Base-by-base conservation (phyloP, 1,284 basidiomycete species). In the Marasmius tenuissimus region DNA sequence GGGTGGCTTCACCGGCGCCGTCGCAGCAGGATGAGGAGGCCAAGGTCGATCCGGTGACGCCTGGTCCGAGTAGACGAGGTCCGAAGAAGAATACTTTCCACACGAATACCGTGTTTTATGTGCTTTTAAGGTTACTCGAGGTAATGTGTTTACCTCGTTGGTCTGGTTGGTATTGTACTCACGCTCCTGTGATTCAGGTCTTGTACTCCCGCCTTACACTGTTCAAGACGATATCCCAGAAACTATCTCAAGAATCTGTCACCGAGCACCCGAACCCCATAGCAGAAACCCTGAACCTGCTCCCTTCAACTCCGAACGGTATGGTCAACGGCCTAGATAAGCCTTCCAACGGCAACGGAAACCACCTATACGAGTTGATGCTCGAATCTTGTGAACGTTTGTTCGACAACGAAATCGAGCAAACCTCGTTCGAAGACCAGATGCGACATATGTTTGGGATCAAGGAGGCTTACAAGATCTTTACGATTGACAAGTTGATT, bases 381-480 rank as follows among this genome's bases (percentile, higher is more conserved):
- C 83, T 99, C 22, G 92, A 92, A 64, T 87, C 93, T 7, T 93
- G 93, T 71, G 96, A 98, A 75, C 86, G 90, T 63, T 75, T 98
- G 59, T 98, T 98, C 68, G 96, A 97, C 71, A 92, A 92, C 67
- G 94, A 97, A 72, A 82, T 98, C 33, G 97, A 98, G 69, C 90
- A 91, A 66, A 79, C 81, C 49, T 84, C 82, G 1, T 98, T 95
- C 71, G 97, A 99, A 74, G 97, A 98, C 70, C 91, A 92, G 68
- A 85, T 96, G 76, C 82, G 97, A 37, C 85, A 84, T 67, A 94
- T 98, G 87, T 98, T 96, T 76, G 94, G 94, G 33, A 88, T 90
- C 63, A 85, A 85, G 80, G 79, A 88, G 42, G 86, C 87, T 0
- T 97, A 93, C 74, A 90, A 91, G 70, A 86, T 93, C 70, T 97